Base-by-base conservation (phyloP, 805 yeast genomes). In the Cyberlindnera sargentensis region DNA sequence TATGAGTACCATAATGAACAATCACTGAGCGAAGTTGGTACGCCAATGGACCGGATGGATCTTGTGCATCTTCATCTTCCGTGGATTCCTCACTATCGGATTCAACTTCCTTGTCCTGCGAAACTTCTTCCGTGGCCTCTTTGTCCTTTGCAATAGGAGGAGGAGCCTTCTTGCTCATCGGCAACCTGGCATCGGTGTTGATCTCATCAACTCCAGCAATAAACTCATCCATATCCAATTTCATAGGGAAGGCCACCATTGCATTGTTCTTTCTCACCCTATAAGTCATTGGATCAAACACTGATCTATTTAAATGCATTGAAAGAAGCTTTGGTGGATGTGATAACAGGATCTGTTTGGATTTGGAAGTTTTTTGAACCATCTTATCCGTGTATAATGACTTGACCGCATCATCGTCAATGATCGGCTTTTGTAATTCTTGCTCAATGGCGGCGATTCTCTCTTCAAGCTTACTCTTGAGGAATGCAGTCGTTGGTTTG, bases 1-100 rank as follows among this genome's bases (percentile, higher is more conserved):
- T 89, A 55, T 93, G 97, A 1, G 96, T 84, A 39, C 99, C 99
- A 61, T 83, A 90, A 63, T 91, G 99, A 1, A 91, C 81, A 37
- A 91, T 85, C 1, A 86, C 93, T 1, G 96, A 86, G 57, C 85
- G 85, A 48, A 91, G 71, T 34, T 79, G 72, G 61, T 91, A 91
- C 3, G 72, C 66, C 36, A 83, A 60, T 3, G 72, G 69, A 3
- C 78, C 73, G 37, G 39, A 27, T 38, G 48, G 34, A 11, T 31
- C 24, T n/a, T 23, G 30, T 4, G 24, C 5, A 3, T 25, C 26
- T 50, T 51, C 29, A 36, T 25, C 29, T 2, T 6, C 24, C 6
- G 8, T 26, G 23, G 38, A 11, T 27, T 10, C 29, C 10, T 37
- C 39, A 15, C 20, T n/a, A 25, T 37, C 26, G 9, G 37, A 20